Conservation (phyloP, 768 basidiomycete species). For the Erythrobasidium yunnanense region DNA sequence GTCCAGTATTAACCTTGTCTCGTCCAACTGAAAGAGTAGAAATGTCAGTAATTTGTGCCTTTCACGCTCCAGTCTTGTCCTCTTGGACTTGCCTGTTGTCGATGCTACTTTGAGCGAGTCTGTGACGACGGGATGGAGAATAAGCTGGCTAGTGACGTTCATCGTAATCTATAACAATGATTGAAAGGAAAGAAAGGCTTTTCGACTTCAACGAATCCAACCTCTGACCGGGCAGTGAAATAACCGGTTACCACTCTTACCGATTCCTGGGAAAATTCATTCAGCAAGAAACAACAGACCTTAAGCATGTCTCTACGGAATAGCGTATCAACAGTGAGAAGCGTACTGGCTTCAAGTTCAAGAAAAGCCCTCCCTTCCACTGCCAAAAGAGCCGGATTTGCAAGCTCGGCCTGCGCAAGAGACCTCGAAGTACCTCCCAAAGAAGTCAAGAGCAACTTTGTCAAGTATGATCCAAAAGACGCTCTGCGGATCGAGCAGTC, state of each 20-base stretch:
- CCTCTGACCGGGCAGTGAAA: too few relatives aligned
- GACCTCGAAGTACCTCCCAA: conserved; percentile 6
- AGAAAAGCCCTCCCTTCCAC: not conserved
- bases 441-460: conserved; percentile 22
- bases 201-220: too few relatives aligned
- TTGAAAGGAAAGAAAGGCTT: too few relatives aligned
- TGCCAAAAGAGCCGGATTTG: not conserved
- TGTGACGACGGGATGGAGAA: conserved; percentile 10
- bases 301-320: too few relatives aligned
- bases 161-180: too few relatives aligned
- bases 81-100: conserved; percentile 17
- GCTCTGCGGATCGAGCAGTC: conserved; percentile 67
- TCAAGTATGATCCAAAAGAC: conserved; percentile 49
- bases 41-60: conserved; percentile 3
- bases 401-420: not conserved
- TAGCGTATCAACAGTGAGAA: too few relatives aligned
- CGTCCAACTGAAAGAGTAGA: conserved; percentile 13
- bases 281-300: too few relatives aligned
- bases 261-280: too few relatives aligned
- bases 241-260: too few relatives aligned
- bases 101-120: conserved; percentile 24
- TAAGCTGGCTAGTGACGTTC: not conserved
- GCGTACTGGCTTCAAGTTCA: not conserved
- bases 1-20: conserved; percentile 12
- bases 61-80: too few relatives aligned